These are phyloP conservation scores for Pseudohalonectria lignicola DNA, from an alignment of 2,329 filamentous ascomycete species.

Conservation along the genomic window DNA sequence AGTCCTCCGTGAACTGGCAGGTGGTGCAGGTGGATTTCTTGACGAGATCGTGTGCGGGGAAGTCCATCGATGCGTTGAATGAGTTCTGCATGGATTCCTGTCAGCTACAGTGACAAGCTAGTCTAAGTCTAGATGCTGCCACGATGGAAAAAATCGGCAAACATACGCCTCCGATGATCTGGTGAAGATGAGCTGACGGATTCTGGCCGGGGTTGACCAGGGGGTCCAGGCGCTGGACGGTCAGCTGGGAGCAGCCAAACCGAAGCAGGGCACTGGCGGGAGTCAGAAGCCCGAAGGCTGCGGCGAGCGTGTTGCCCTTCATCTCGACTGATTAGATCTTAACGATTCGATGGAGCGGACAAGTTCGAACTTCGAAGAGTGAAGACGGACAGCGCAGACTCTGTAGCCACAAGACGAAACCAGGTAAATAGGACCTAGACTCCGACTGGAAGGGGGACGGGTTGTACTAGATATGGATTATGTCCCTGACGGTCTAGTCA, in stretches of 20 bases:
- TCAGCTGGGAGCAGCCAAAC: conserved; percentile 39
- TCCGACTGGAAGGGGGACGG: too few species aligned
- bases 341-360: too few species aligned
- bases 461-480: too few species aligned
- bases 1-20: conserved; percentile 3
- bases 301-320: conserved; percentile 12
- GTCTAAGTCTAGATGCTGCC: too few species aligned
- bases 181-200: conserved; percentile 46
- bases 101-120: too few species aligned
- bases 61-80: conserved; percentile 1
- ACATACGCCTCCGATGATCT: conserved; percentile 41
- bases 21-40: conserved; percentile 1
- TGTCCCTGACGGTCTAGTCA: too few species aligned
- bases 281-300: conserved; percentile 15
- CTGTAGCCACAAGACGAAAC: too few species aligned
- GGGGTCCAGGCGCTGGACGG: conserved; percentile 31
- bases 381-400: too few species aligned
- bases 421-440: too few species aligned
- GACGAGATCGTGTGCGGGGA: background rate
- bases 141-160: too few species aligned
- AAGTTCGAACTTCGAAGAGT: too few species aligned
- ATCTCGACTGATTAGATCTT: conserved; percentile 12
- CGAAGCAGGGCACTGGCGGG: conserved; percentile 18
- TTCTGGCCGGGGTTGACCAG: conserved; percentile 31
- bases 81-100: conserved; percentile 3